Evolutionary conservation across 805 yeast genomes (phyloP).

Genomic region (Sugiyamaella valdiviana): DNA sequence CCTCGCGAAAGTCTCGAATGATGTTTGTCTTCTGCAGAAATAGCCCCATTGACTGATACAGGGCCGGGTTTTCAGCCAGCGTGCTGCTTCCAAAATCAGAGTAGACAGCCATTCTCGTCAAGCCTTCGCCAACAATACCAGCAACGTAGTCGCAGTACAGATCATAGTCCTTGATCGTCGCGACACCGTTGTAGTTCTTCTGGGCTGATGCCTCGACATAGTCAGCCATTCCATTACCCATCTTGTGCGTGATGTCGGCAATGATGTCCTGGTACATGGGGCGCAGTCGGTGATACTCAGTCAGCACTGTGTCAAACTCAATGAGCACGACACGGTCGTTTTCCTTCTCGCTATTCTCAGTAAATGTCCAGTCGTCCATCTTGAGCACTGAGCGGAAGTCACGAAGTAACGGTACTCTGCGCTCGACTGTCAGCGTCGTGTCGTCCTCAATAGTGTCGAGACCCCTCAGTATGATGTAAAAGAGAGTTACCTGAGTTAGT

Average conservation of each 20-base stretch:
- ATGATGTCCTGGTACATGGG: slow-evolving; percentile 74
- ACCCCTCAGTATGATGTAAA: slow-evolving; percentile 81
- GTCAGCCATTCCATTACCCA: slow-evolving; percentile 99
- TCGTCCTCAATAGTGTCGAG: slow-evolving; percentile 96
- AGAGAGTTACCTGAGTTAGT: slow-evolving; percentile 47
- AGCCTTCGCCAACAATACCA: slow-evolving; percentile 94
- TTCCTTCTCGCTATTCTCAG: slow-evolving; percentile 65
- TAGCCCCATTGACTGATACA: slow-evolving; percentile 85
- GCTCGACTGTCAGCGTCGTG: slow-evolving; percentile 67
- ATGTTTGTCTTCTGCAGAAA: slow-evolving; percentile 94
- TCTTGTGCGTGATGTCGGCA: slow-evolving; percentile 66
- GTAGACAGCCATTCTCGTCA: slow-evolving; percentile 71
- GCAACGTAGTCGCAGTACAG: slow-evolving; percentile 96
- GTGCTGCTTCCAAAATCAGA: slow-evolving; percentile 62
- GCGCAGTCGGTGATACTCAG: slow-evolving; percentile 66
- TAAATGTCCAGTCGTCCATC: slow-evolving; percentile 71
- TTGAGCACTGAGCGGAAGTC: slow-evolving; percentile 58
- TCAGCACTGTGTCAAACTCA: slow-evolving; percentile 65
- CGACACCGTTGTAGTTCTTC: slow-evolving; percentile 73
- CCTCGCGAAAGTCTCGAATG: slow-evolving; percentile 91
- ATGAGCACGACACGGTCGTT: slow-evolving; percentile 74
- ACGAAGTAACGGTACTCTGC: slow-evolving; percentile 71
- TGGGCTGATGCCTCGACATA: slow-evolving; percentile 65
- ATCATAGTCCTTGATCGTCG: slow-evolving; percentile 75
- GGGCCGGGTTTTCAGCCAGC: slow-evolving; percentile 45